Conservation (phyloP, 2,329 filamentous ascomycete species). For the Aspergillus terreus region DNA sequence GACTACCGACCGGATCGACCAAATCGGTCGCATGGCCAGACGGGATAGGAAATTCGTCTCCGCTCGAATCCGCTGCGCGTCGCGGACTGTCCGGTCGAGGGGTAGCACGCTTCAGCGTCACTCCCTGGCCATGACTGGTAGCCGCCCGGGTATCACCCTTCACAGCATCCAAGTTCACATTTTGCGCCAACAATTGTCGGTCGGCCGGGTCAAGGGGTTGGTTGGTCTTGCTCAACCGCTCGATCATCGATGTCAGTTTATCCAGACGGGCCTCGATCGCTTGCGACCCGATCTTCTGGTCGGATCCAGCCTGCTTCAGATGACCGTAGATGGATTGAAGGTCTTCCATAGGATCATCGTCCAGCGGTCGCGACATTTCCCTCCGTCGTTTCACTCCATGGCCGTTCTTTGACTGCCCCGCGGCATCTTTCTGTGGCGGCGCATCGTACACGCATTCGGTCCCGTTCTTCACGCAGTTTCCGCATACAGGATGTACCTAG, state of each 20-base stretch:
- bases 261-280: constrained; percentile 43
- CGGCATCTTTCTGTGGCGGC: constrained; percentile 23
- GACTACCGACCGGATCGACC: constrained; percentile 39
- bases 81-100: constrained; percentile 32
- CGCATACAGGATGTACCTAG: constrained; percentile 43
- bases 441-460: constrained; percentile 42
- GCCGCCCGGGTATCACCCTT: constrained; percentile 17
- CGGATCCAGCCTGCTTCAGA: constrained; percentile 23
- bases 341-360: constrained; percentile 30
- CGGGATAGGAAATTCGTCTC: constrained; percentile 42
- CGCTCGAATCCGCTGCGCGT: constrained; percentile 30
- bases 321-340: constrained; percentile 30
- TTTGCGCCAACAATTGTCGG: constrained; percentile 16
- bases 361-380: constrained; percentile 22
- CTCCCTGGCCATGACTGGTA: constrained; percentile 4
- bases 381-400: constrained; percentile 37
- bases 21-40: constrained; percentile 39
- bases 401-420: constrained; percentile 8
- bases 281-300: constrained; percentile 27
- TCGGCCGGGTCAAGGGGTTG: constrained; percentile 24
- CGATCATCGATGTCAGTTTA: constrained; percentile 44
- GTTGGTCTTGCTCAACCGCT: constrained; percentile 36
- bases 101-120: constrained; percentile 11
- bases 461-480: constrained; percentile 43
- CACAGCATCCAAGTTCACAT: constrained; percentile 13